Conservation (phyloP, 2,329 filamentous ascomycete genomes). For the Pyricularia grisea region DNA sequence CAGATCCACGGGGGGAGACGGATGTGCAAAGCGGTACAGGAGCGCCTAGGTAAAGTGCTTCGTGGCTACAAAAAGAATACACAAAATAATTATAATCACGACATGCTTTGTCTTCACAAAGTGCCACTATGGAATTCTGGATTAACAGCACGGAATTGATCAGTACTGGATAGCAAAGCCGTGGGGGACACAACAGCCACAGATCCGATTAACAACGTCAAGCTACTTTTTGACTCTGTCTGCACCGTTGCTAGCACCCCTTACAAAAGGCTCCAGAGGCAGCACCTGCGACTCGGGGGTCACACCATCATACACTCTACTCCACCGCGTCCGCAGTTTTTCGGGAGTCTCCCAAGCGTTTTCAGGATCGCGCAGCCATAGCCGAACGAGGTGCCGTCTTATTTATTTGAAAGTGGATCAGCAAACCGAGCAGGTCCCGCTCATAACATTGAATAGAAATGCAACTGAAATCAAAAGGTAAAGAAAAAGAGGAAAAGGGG, state of each 20-base stretch:
- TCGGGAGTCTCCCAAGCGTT: conserved; percentile 37
- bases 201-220: neutral
- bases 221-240: neutral
- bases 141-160: too few species aligned
- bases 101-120: neutral
- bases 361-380: conserved; percentile 41
- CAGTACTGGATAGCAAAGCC: too few species aligned
- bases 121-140: too few species aligned
- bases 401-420: conserved; percentile 20
- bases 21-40: neutral
- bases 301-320: conserved; percentile 41
- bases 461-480: too few species aligned
- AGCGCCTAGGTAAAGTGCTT: too few species aligned
- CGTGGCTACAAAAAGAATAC: neutral
- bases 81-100: neutral
- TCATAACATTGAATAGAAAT: too few species aligned
- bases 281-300: conserved; percentile 42
- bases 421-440: neutral
- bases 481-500: neutral
- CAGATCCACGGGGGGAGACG: neutral
- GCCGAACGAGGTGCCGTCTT: conserved; percentile 37
- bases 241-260: conserved; percentile 24
- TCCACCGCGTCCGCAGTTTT: conserved; percentile 36
- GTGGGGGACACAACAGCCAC: too few species aligned
- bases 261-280: conserved; percentile 43